These are phyloP conservation scores for Zelopaecilomyces penicillatus DNA, from an alignment of 2,329 filamentous ascomycete species.

Conservation along the genomic window DNA sequence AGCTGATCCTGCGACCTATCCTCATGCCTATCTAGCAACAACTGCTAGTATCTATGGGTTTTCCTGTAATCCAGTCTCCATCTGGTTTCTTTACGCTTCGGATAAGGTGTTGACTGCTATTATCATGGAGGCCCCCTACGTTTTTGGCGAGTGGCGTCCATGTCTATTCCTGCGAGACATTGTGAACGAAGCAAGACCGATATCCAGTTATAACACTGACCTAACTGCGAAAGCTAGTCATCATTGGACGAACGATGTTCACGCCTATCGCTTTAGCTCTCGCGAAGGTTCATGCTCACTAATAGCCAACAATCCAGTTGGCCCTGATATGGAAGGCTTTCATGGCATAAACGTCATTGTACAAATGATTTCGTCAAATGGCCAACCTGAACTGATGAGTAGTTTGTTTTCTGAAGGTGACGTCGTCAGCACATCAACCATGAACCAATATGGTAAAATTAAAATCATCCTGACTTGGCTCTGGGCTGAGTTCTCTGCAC, in stretches of 20 bases:
- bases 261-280: conserved; percentile 68
- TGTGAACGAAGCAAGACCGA: conserved; percentile 12
- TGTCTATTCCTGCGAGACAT: conserved; percentile 22
- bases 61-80: conserved; percentile 67
- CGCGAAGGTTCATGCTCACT: conserved; percentile 47
- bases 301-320: conserved; percentile 37
- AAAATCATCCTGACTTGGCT: conserved; percentile 50
- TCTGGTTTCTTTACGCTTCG: conserved; percentile 67
- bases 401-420: conserved; percentile 45
- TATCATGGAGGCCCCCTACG: conserved; percentile 69
- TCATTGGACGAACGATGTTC: conserved; percentile 61
- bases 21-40: conserved; percentile 62
- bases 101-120: conserved; percentile 52
- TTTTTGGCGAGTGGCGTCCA: conserved; percentile 58
- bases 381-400: conserved; percentile 52
- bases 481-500: conserved; percentile 59
- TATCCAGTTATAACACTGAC: not conserved
- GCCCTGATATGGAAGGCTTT: conserved; percentile 26
- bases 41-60: conserved; percentile 61
- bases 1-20: conserved; percentile 51
- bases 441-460: conserved; percentile 34
- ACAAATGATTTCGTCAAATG: conserved; percentile 51
- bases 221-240: no score
- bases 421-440: conserved; percentile 39
- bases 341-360: conserved; percentile 50